These are phyloP conservation scores for Triglochin maritima DNA, from an alignment of 106 monocot species.

Conservation along the genomic window DNA sequence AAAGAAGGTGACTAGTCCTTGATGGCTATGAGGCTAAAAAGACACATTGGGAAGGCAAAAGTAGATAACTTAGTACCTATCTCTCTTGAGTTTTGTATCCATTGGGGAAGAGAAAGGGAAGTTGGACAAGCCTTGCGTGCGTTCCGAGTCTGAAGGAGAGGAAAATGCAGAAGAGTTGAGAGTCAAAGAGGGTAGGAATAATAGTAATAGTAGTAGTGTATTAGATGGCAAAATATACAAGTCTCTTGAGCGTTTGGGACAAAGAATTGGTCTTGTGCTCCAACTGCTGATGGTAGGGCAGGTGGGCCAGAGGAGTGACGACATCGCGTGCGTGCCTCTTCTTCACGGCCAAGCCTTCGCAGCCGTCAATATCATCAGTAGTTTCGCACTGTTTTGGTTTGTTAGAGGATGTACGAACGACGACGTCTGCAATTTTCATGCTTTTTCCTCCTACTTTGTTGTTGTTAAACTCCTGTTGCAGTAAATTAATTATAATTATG, in stretches of 20 bases:
- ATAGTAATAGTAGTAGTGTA: too few species aligned
- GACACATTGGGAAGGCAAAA: not conserved
- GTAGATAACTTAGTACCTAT: slow-evolving; percentile 33
- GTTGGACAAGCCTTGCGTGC: slow-evolving; percentile 86
- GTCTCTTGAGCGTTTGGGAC: slow-evolving; percentile 56
- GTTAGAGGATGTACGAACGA: slow-evolving; percentile 25
- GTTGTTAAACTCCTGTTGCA: slow-evolving; percentile 43
- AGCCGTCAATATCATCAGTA: slow-evolving; percentile 8
- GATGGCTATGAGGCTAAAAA: too few species aligned
- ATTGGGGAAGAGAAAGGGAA: slow-evolving; percentile 65
- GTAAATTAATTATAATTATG: not conserved
- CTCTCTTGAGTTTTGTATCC: slow-evolving; percentile 76
- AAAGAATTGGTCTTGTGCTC: slow-evolving; percentile 75
- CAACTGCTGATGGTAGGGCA: slow-evolving; percentile 71
- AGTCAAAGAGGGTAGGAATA: too few species aligned
- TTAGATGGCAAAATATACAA: slow-evolving; percentile 27
- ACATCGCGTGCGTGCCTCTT: slow-evolving; percentile 55
- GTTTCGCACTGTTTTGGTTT: slow-evolving; percentile 14
- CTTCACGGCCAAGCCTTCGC: slow-evolving; percentile 22
- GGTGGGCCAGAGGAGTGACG: slow-evolving; percentile 71
- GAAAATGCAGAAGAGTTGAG: not conserved
- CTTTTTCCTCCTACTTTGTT: slow-evolving; percentile 42
- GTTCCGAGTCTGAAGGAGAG: slow-evolving; percentile 59
- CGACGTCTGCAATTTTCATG: slow-evolving; percentile 65
- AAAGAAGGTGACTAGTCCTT: too few species aligned